Evolutionary conservation across 2,329 filamentous ascomycete genomes (phyloP).

Genomic region (Exophiala spinifera): DNA sequence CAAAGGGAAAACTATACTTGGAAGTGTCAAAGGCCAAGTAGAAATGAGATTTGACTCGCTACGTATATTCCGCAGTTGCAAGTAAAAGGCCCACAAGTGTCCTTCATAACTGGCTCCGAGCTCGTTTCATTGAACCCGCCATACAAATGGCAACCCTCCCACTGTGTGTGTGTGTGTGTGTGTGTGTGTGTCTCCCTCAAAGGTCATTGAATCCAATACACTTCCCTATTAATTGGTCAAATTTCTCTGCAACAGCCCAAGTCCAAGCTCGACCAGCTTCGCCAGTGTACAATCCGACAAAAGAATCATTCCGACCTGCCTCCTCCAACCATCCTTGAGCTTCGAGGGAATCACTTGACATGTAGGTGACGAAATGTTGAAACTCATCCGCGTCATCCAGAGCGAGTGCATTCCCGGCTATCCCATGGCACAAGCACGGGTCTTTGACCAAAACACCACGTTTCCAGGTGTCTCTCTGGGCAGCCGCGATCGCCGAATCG

Average conservation of each 20-base stretch:
- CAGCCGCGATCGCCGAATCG: constrained; percentile 16
- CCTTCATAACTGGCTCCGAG: not conserved
- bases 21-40: too few relatives aligned
- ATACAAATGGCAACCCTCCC: not conserved
- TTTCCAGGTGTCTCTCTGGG: constrained; percentile 54
- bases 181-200: too few relatives aligned
- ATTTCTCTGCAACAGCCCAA: constrained; percentile 36
- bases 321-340: constrained; percentile 23
- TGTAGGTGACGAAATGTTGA: constrained; percentile 19
- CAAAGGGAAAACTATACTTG: too few relatives aligned
- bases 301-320: constrained; percentile 51
- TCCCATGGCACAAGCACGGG: constrained; percentile 64
- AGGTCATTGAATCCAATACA: constrained; percentile 30
- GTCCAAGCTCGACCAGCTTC: constrained; percentile 50
- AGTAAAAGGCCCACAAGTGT: too few relatives aligned
- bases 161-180: too few relatives aligned
- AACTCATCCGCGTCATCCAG: constrained; percentile 23
- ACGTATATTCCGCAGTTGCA: too few relatives aligned
- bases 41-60: too few relatives aligned
- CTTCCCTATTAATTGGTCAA: constrained; percentile 7
- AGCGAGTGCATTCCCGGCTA: constrained; percentile 61
- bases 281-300: constrained; percentile 50
- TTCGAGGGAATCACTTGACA: constrained; percentile 22
- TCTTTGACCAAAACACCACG: constrained; percentile 61
- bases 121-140: not conserved